phyloP scores from a whole-genome alignment of 768 basidiomycete genomes.

The Naganishia antarctica region DNA sequence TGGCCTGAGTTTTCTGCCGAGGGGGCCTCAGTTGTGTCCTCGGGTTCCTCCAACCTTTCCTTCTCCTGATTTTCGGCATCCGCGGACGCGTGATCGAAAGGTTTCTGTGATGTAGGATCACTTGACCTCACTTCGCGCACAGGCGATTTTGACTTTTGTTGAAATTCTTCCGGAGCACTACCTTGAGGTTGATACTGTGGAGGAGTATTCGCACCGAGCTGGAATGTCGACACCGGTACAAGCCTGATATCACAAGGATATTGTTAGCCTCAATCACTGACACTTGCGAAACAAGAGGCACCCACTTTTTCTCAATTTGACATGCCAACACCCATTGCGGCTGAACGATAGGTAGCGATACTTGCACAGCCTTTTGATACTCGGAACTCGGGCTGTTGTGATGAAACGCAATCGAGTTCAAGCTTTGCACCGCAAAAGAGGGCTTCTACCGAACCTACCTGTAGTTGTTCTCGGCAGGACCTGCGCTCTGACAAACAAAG shows the following conservation, averaged over 20 bases:
- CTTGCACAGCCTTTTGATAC: slow-evolving; percentile 89
- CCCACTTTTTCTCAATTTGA: slow-evolving; percentile 73
- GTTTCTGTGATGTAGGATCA: too few species aligned
- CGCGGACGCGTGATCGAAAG: too few species aligned
- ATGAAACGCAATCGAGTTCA: neutral
- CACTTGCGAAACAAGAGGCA: slow-evolving; percentile 4
- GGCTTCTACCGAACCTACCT: slow-evolving; percentile 5
- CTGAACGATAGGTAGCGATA: slow-evolving; percentile 89
- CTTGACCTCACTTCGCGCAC: too few species aligned
- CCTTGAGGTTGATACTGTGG: slow-evolving; percentile 24
- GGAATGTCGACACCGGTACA: slow-evolving; percentile 44
- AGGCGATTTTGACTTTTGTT: neutral
- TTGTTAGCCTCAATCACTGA: neutral
- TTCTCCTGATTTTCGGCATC: too few species aligned
- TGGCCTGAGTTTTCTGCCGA: neutral
- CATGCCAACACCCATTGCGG: slow-evolving; percentile 94
- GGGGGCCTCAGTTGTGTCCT: neutral
- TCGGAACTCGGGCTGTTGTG: slow-evolving; percentile 70
- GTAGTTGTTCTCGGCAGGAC: slow-evolving; percentile 22
- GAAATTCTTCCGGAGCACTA: neutral
- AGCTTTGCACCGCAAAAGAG: neutral
- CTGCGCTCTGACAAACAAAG: slow-evolving; percentile 91
- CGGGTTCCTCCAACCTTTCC: neutral
- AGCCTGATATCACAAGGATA: slow-evolving; percentile 34
- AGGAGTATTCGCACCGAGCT: slow-evolving; percentile 29